These are phyloP conservation scores for Bremia lactucae DNA, from an alignment of 352 stramenopile genomes.

Conservation along the genomic window DNA sequence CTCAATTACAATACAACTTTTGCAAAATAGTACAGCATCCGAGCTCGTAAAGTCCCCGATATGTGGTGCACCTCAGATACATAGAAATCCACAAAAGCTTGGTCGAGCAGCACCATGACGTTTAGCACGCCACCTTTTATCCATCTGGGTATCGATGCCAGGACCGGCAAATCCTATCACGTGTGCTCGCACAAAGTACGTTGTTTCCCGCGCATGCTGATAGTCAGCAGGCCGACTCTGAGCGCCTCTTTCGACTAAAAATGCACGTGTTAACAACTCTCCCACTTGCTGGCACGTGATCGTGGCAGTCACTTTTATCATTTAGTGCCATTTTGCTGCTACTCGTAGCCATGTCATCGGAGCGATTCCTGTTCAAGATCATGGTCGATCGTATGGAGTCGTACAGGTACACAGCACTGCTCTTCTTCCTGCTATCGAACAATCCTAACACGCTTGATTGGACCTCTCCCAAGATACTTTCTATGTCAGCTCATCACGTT, in stretches of 20 bases:
- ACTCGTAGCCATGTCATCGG: slow-evolving; percentile 65
- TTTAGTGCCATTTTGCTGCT: slow-evolving; percentile 64
- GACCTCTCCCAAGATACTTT: slow-evolving; percentile 52
- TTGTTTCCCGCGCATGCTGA: too few species aligned
- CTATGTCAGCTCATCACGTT: slow-evolving; percentile 82
- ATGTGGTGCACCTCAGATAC: neutral
- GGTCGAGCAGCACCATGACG: slow-evolving; percentile 29
- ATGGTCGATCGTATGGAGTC: slow-evolving; percentile 86
- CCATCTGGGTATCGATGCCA: slow-evolving; percentile 71
- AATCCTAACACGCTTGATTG: neutral
- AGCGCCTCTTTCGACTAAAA: too few species aligned
- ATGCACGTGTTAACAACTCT: too few species aligned
- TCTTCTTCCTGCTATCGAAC: neutral
- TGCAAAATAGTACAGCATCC: too few species aligned
- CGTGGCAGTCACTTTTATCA: slow-evolving; percentile 54
- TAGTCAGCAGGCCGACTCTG: too few species aligned
- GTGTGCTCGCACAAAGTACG: slow-evolving; percentile 76
- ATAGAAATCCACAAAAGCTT: too few species aligned
- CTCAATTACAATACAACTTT: too few species aligned
- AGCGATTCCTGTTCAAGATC: slow-evolving; percentile 82
- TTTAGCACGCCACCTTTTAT: slow-evolving; percentile 64
- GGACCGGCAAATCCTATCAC: slow-evolving; percentile 78
- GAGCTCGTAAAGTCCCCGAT: too few species aligned
- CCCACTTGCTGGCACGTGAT: neutral
- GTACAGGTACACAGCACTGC: slow-evolving; percentile 43